Conservation (phyloP, 805 yeast genomes). For the Tetrapisispora nanseiensis region DNA sequence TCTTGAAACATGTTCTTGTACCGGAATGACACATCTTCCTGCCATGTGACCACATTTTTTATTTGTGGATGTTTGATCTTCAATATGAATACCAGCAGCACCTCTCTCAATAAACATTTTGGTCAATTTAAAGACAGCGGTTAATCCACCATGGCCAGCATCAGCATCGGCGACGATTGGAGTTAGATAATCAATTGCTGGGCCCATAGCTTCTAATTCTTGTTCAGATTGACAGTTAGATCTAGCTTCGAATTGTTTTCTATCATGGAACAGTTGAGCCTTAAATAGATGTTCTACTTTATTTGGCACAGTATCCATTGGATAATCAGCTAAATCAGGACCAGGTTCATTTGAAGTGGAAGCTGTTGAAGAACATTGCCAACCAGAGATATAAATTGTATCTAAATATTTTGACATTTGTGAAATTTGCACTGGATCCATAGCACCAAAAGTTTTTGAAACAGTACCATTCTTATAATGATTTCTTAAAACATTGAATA, state of each 20-base stretch:
- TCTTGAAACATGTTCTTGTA: conserved; percentile 94
- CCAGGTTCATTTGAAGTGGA: conserved; percentile 96
- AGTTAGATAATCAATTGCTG: conserved; percentile 76
- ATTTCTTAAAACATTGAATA: conserved; percentile 56
- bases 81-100: conserved; percentile 98
- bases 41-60: conserved; percentile 99
- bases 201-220: conserved; percentile 58
- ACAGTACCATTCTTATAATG: conserved; percentile 57
- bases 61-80: conserved; percentile 98
- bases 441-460: conserved; percentile 88
- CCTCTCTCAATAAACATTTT: conserved; percentile 95
- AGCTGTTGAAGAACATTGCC: conserved; percentile 98
- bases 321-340: conserved; percentile 97
- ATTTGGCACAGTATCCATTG: conserved; percentile 97
- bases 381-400: conserved; percentile 88
- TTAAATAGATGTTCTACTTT: conserved; percentile 95
- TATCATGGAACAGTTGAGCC: conserved; percentile 94
- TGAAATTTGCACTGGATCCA: conserved; percentile 90
- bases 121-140: conserved; percentile 91
- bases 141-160: conserved; percentile 98
- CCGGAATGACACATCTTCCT: conserved; percentile 94
- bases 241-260: conserved; percentile 88
- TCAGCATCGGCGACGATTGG: conserved; percentile 97
- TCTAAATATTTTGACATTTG: conserved; percentile 96
- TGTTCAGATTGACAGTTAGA: conserved; percentile 42